Base-by-base conservation (phyloP, 2,329 filamentous ascomycete genomes). In the Hymenoscyphus albidus region DNA sequence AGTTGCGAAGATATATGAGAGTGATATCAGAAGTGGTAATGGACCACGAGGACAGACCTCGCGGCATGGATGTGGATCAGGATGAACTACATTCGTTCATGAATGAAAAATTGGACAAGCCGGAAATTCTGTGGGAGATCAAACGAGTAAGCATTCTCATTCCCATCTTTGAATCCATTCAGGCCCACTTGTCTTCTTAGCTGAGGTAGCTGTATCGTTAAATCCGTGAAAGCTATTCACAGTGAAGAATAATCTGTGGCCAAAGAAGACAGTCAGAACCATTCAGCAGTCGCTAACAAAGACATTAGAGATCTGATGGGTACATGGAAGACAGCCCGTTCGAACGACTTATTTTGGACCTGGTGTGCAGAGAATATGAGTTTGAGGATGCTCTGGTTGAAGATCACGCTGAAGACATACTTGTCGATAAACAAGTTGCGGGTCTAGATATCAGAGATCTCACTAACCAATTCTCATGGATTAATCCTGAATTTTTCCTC, bases 341-440 rank as follows among this genome's bases (percentile, higher is more conserved):
- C n/a, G n/a, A 16, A 51, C 44, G 44, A n/a, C 44, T 51, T 12
- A 22, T 51, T 12, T 39, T 63, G n/a, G 61, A 63, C 31, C 59
- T 67, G n/a, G 14, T 67, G 12, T 22, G 27, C 5, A 63, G 38
- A 27, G 60, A 63, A 44, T 35, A 63, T 9, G n/a, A 13, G 3
- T 62, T 67, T 12, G 65, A 67, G 40, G 5, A 57, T 14, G 27
- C 39, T 5, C 55, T 65, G 0, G 13, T 55, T 2, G 27, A 38
- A 1, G 62, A 66, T 18, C 62, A 68, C 42, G 51, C 63, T 4
- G 58, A 66, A 38, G 63, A 67, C 51, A 69, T 62, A 57, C 64
- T 70, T 12, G 54, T 68, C n/a, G 61, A 61, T 12, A 69, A 70
- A 44, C 68, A 70, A 59, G 42, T 70, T 10, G 32, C 54, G 4